Evolutionary conservation across 495 filamentous ascomycete genomes (phyloP), one percentile per base, ranked within the genome.

Genomic region (Ramalina peruviana): DNA sequence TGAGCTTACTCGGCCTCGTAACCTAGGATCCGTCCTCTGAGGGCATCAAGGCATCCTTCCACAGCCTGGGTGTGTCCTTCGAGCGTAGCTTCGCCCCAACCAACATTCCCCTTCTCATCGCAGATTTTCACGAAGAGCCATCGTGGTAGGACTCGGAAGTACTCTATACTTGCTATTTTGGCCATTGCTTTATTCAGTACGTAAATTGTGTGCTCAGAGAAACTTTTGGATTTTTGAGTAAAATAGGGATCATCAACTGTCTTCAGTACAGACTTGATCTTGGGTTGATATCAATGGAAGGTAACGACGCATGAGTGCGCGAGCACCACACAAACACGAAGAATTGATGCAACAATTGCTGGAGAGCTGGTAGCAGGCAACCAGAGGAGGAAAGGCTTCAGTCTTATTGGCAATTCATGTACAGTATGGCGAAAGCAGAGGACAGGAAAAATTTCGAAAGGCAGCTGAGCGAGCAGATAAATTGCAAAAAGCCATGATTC

Each of bases 91-190:
- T 88, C 85, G 36, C 85, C 85, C 85, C 85, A 89, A n/a, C 84
- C 85, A 51, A 67, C 69, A 12, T 74, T 65, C 21, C 73, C 78
- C 11, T 73, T 71, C 38, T 79, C 72, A 60, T 84, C 81, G 17
- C 72, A 74, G 51, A 88, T 72, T 57, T 87, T 87, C 55, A 88
- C 85, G 53, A 89, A 88, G 10, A 88, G 73, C 84, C 85, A 89
- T 36, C 83, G 69, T 23, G 83, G 83, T 2, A 79, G 72, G 36
- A 86, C 76, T 19, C 83, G 76, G 60, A 86, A 87, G 61, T 86
- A 85, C 58, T 86, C 83, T 42, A 87, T 81, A 40, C 62, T 71
- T 48, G 71, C 70, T 55, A 87, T 86, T 61, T 77, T 82, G 6
- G 69, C 71, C 82, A 85, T 87, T 16, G 9, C 30, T 33, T 33